These are phyloP conservation scores for Meyerozyma smithsonii DNA, from an alignment of 1,139 yeast species.

Conservation along the genomic window DNA sequence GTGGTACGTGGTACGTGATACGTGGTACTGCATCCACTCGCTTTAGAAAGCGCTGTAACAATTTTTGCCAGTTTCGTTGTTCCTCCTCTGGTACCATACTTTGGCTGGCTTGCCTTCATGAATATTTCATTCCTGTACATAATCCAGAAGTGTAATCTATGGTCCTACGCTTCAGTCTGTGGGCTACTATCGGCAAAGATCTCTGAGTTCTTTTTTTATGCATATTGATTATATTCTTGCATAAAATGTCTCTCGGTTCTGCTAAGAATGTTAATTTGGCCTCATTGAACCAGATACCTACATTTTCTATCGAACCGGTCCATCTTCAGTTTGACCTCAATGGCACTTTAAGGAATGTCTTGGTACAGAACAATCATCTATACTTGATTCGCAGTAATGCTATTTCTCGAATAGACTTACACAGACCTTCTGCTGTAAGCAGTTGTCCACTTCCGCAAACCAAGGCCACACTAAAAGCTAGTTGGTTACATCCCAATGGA, in stretches of 20 bases:
- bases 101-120: too few relatives aligned
- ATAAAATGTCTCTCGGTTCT: not conserved
- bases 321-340: constrained; percentile 37
- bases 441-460: constrained; percentile 22
- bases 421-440: constrained; percentile 33
- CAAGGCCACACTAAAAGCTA: constrained; percentile 9
- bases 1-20: too few relatives aligned
- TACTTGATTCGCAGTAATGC: constrained; percentile 20
- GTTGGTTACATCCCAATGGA: constrained; percentile 41
- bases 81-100: too few relatives aligned
- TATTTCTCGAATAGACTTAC: constrained; percentile 31
- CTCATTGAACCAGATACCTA: constrained; percentile 14
- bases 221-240: not conserved
- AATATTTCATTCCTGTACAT: too few relatives aligned
- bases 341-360: constrained; percentile 21
- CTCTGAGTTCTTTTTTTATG: not conserved
- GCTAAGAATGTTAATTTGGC: not conserved
- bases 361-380: constrained; percentile 33
- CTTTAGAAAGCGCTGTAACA: too few relatives aligned
- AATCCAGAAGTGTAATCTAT: too few relatives aligned
- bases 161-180: too few relatives aligned
- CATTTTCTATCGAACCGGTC: constrained; percentile 36
- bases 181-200: not conserved
- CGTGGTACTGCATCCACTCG: too few relatives aligned
- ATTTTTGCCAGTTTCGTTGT: too few relatives aligned